Conservation (phyloP, 225 moss, liverwort and hornwort genomes). For the Pleurozium schreberi region DNA sequence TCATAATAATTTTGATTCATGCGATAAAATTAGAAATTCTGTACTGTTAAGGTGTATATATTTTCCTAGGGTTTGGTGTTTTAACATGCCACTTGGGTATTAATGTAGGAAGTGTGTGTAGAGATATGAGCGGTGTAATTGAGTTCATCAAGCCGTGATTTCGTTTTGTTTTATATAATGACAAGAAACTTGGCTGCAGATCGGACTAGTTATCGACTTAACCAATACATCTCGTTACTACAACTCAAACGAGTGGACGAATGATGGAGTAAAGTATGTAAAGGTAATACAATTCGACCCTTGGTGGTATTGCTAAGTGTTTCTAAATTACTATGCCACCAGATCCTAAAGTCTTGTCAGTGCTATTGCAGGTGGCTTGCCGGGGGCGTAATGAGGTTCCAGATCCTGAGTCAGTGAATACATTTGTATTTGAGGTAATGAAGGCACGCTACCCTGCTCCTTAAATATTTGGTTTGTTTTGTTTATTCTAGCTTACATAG, state of each 20-base stretch:
- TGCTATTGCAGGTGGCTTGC: conserved; percentile 61
- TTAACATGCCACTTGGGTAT: neutral
- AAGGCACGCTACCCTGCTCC: neutral
- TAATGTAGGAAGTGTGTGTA: neutral
- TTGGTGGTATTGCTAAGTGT: neutral
- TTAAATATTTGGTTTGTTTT: neutral
- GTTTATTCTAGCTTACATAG: neutral
- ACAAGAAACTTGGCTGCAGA: conserved; percentile 36
- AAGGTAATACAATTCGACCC: conserved; percentile 41
- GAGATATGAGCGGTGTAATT: neutral
- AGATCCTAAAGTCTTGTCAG: neutral
- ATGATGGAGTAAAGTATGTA: conserved; percentile 79
- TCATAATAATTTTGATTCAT: too few species aligned
- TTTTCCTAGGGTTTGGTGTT: neutral
- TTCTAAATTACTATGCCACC: neutral
- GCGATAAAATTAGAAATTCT: too few species aligned
- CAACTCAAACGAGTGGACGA: conserved; percentile 75
- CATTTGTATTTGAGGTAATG: conserved; percentile 85
- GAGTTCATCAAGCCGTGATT: neutral
- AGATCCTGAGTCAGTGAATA: conserved; percentile 88
- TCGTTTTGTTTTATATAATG: neutral
- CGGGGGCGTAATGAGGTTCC: conserved; percentile 97
- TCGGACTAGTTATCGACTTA: conserved; percentile 83
- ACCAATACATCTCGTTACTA: conserved; percentile 96
- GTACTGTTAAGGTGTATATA: neutral